Base-by-base conservation (phyloP, 768 basidiomycete species). In the Leccinum arenicola region DNA sequence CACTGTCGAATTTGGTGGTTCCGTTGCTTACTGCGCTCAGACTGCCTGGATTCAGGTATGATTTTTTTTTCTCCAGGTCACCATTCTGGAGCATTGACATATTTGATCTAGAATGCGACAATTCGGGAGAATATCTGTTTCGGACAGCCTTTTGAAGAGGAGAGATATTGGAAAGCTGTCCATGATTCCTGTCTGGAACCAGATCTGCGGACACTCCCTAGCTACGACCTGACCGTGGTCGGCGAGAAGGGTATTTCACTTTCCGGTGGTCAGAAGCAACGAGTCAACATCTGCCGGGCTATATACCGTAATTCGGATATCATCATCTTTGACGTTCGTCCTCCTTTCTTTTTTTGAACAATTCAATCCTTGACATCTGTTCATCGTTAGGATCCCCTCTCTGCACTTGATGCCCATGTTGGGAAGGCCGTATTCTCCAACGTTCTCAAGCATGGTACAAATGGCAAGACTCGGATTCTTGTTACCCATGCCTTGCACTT, bases 401-500 rank as follows among this genome's bases (percentile, higher is more conserved):
- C 88, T n/a, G 93, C 93, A 23, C 81, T 98, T 11, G 95, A 98
- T 69, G 93, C 93, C 6, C 93, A 95, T 68, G 93, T 96, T 52
- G 94, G 93, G 43, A 91, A 90, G 71, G 81, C 84, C 3, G 86
- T 95, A 14, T 94, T 96, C 76, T 84, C 90, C 67, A 87, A 95
- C 58, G 89, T 93, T 11, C 81, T 96, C 51, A 79, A 85, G 57
- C 83, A 84, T 56, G 81, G 79, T 15, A 76, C 84, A 14, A 68
- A 76, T 5, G 82, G 80, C 48, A 93, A 92, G 71, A 96, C 95
- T 8, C 83, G 92, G 29, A 78, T 98, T 50, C 84, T 98, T 54
- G 93, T 96, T 50, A 98, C 95, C 0, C 93, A 96, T 67, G 93
- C 91, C 1, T 79, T 96, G 9, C 93, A 96, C 73, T 91, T 95